A percentile compares a stretch with the other conserved stretches of the same genome.
Evolutionary conservation across 1,284 basidiomycete species (phyloP).

Genomic region (Ustilago bromivora): DNA sequence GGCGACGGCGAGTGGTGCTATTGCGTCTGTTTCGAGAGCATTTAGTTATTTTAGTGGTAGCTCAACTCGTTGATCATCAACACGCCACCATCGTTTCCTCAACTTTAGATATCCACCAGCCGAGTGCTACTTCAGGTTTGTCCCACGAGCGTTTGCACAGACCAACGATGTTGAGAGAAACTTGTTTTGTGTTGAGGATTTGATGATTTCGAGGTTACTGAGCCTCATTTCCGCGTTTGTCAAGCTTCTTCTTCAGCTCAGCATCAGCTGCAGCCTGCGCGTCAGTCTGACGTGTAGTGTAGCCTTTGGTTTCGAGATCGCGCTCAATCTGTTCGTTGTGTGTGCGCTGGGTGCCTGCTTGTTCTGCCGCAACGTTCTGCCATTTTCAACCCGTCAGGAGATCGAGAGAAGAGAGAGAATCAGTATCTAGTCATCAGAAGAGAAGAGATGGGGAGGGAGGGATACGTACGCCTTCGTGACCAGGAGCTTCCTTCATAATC

Average conservation of each 20-base stretch:
- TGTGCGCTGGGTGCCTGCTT: slow-evolving; percentile 22
- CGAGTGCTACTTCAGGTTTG: not conserved
- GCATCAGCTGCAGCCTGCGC: slow-evolving; percentile 25
- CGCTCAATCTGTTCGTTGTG: slow-evolving; percentile 46
- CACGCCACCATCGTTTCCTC: too few relatives aligned
- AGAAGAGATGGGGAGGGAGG: not conserved
- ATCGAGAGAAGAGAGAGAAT: not conserved
- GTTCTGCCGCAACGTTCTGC: slow-evolving; percentile 36
- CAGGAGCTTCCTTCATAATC: slow-evolving; percentile 47
- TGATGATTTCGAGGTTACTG: slow-evolving; percentile 11
- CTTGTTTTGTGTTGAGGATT: not conserved
- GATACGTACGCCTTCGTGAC: slow-evolving; percentile 45
- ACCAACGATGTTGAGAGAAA: not conserved
- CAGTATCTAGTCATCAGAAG: not conserved
- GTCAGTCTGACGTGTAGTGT: slow-evolving; percentile 38
- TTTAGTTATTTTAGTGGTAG: slow-evolving; percentile 43
- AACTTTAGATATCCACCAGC: not conserved
- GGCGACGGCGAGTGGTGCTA: slow-evolving; percentile 33
- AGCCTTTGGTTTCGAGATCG: slow-evolving; percentile 42
- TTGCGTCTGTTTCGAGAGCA: slow-evolving; percentile 39
- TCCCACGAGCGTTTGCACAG: not conserved
- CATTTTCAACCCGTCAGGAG: not conserved
- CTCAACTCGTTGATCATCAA: slow-evolving; percentile 3
- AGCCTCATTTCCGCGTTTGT: slow-evolving; percentile 41
- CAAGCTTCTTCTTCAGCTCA: slow-evolving; percentile 46